Evolutionary conservation across 805 yeast species (phyloP), one percentile per base, ranked within the genome.

Genomic region (Hemisphaericaspora nanyangensis): DNA sequence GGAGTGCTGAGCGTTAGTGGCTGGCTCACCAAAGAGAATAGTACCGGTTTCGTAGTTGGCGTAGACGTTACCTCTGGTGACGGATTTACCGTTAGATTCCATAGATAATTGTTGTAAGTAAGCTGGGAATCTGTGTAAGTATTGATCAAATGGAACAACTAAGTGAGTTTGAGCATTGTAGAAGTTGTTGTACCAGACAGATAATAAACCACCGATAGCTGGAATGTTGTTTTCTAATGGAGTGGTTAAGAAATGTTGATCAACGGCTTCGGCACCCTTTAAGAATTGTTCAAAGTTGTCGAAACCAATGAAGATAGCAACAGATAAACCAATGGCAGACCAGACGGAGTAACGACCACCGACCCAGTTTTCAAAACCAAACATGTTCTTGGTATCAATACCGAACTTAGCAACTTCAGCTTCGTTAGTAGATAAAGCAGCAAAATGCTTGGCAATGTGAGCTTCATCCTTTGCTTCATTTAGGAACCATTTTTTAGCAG

Each of bases 321-420:
- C 91, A 20, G 96, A 86, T 54, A 93, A 79, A 46, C 99, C 99
- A 65, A 93, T 93, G 48, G 99, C 95, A 31, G 96, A 86, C 99
- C 99, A 93, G 46, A 93, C 99, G n/a, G 99, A 93, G 82, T 93
- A 93, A 70, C 99, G 85, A 62, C 99, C 99, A 60, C 99, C 99
- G 49, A 93, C 99, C 99, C 99, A 93, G 71, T 73, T 83, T 66
- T 90, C 96, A 58, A 93, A 93, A 48, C 95, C 98, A 68, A 93
- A 93, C 99, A 93, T 93, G 77, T 93, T 93, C 65, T 80, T 84
- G 62, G 96, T 80, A 73, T 93, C 98, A 53, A 93, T 93, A 60
- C 99, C 99, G 57, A 93, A 93, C 71, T 87, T 85, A 56, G 82
- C 76, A 48, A 93, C 99, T 68, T 85, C 97, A 37, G 67, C 69